Base-by-base conservation (phyloP, 192 early-diverging fungal species). In the Linnemannia elongata region DNA sequence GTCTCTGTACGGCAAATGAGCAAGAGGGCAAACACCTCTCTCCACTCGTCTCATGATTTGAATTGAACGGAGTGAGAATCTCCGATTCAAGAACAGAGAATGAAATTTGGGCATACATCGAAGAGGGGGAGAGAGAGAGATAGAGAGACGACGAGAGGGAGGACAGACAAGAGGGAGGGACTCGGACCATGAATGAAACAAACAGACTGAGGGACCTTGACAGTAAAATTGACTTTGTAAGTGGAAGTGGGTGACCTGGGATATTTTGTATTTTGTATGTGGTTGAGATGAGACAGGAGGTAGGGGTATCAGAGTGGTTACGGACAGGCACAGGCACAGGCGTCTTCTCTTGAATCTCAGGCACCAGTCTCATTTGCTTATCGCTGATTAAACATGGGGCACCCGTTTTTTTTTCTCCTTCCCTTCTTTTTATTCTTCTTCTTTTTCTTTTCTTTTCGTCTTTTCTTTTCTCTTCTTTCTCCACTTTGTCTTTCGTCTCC, bases 151-250 rank as follows among this genome's bases (percentile, higher is more conserved):
- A 17, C 2, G 47, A 49, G 4, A 2, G 20, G 47, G 17, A 12
- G 0, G 15, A 49, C 13, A 49, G 47, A 18, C 15, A 17, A 49
- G 2, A 49, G 17, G 2, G 18, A 5, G 47, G 42, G 27, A 74
- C 60, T 63, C 60, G 42, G 69, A 35, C 39, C 18, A 71, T 41
- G 35, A n/a, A 74, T 33, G 72, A 74, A 35, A 57, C 45, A 57
- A 5, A 22, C 33, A 57, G 13, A 57, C 8, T 20, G 74, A 35
- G 30, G 35, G 45, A 57, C 54, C 45, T 22, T 6, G 2, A 38
- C 4, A 38, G 27, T 2, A 30, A 27, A n/a, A n/a, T 24, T 33
- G 1, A 33, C 47, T 3, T 15, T 45, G 4, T 18, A 52, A 52
- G 69, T 17, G 38, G 35, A 39, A 22, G 18, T 52, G 5, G 22